Percentiles rank a stretch among this genome's conserved stretches.
These are phyloP conservation scores for Diaporthe nobilis DNA, from an alignment of 2,329 filamentous ascomycete genomes.

Conservation along the genomic window DNA sequence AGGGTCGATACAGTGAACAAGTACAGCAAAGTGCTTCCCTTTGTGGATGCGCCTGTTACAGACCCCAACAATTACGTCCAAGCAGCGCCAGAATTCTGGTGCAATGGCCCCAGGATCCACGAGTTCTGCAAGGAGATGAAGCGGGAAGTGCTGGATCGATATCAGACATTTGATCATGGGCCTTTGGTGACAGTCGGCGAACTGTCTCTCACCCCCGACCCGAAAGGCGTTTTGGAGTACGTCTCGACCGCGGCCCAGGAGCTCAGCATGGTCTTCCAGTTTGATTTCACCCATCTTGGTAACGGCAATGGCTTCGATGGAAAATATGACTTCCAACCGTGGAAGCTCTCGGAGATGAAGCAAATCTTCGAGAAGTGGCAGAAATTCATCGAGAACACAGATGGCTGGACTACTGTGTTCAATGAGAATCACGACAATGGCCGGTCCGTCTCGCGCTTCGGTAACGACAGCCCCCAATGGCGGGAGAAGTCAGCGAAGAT, in stretches of 20 bases:
- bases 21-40: constrained; percentile 72
- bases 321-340: constrained; percentile 66
- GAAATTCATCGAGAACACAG: constrained; percentile 62
- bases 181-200: constrained; percentile 71
- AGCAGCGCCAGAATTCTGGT: constrained; percentile 65
- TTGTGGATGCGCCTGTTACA: constrained; percentile 66
- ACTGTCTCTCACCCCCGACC: constrained; percentile 68
- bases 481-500: constrained; percentile 65
- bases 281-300: constrained; percentile 56
- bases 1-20: constrained; percentile 79
- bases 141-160: constrained; percentile 64
- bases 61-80: constrained; percentile 56
- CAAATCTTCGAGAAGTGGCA: constrained; percentile 62
- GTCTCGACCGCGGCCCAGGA: constrained; percentile 66
- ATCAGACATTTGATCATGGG: constrained; percentile 57
- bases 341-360: constrained; percentile 60
- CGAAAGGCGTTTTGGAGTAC: constrained; percentile 67
- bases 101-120: constrained; percentile 73
- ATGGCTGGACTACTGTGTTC: constrained; percentile 72
- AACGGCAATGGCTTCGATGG: constrained; percentile 60
- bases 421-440: constrained; percentile 76
- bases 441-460: constrained; percentile 69
- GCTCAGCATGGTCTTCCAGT: constrained; percentile 67
- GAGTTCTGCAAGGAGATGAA: constrained; percentile 74
- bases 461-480: constrained; percentile 58